Conservation (phyloP, 2,329 filamentous ascomycete genomes). For the Rhynchosporium secalis region DNA sequence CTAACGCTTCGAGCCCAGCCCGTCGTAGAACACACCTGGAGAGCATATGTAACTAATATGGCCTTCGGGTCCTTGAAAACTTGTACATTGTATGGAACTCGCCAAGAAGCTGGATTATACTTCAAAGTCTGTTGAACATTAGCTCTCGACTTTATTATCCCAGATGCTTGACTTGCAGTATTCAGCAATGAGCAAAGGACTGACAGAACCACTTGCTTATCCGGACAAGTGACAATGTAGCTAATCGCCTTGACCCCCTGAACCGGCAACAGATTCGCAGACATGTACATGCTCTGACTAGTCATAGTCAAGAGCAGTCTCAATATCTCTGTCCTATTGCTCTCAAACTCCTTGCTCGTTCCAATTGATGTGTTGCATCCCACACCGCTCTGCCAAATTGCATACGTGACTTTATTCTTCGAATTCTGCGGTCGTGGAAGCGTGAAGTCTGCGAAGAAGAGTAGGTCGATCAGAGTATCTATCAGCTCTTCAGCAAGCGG, state of each 20-base stretch:
- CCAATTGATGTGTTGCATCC: conserved; percentile 88
- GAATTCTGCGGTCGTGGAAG: conserved; percentile 70
- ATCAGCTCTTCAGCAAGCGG: conserved; percentile 91
- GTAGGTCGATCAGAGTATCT: conserved; percentile 81
- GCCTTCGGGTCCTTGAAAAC: conserved; percentile 91
- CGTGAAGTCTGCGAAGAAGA: conserved; percentile 91
- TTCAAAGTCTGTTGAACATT: conserved; percentile 72
- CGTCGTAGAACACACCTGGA: conserved; percentile 49
- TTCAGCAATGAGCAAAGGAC: conserved; percentile 91
- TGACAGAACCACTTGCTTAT: conserved; percentile 90
- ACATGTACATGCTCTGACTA: conserved; percentile 92
- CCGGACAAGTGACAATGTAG: conserved; percentile 81
- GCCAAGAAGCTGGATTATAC: conserved; percentile 93
- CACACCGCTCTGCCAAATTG: conserved; percentile 97
- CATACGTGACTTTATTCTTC: conserved; percentile 81
- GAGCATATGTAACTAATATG: conserved; percentile 83
- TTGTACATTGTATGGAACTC: conserved; percentile 89
- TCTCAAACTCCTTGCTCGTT: conserved; percentile 90
- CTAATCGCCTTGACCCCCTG: conserved; percentile 82
- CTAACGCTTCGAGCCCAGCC: not conserved
- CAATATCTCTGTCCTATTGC: conserved; percentile 86
- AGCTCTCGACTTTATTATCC: conserved; percentile 5
- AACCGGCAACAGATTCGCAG: conserved; percentile 74
- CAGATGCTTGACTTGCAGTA: conserved; percentile 63
- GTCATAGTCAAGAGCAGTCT: conserved; percentile 81